Conservation (phyloP, 352 stramenopile genomes). For the Phytophthora litchii region DNA sequence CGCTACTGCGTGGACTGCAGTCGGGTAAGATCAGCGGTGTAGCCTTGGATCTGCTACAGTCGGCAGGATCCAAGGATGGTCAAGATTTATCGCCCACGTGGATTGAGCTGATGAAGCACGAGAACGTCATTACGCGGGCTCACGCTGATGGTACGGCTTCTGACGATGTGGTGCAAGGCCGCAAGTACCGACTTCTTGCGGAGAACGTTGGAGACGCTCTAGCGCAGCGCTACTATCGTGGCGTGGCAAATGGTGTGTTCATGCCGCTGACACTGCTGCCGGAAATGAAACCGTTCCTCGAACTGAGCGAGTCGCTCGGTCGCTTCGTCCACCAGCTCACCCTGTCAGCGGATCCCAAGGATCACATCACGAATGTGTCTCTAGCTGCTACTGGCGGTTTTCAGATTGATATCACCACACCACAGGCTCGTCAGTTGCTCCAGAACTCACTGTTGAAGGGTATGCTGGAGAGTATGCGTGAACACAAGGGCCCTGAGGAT, state of each 20-base stretch:
- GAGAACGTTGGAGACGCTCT: slow-evolving; percentile 83
- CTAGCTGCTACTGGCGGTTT: slow-evolving; percentile 66
- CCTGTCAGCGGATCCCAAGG: slow-evolving; percentile 65
- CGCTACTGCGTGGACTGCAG: slow-evolving; percentile 71
- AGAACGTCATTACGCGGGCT: slow-evolving; percentile 86
- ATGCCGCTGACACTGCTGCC: slow-evolving; percentile 77
- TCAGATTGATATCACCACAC: slow-evolving; percentile 80
- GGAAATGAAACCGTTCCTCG: slow-evolving; percentile 85
- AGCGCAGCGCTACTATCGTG: slow-evolving; percentile 70
- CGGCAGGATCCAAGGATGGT: slow-evolving; percentile 21
- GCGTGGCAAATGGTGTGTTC: slow-evolving; percentile 85
- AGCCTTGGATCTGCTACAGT: slow-evolving; percentile 78
- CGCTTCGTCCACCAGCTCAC: slow-evolving; percentile 73
- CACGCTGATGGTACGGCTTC: slow-evolving; percentile 89
- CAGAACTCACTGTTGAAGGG: slow-evolving; percentile 81
- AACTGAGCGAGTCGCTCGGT: slow-evolving; percentile 72
- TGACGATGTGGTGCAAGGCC: slow-evolving; percentile 77
- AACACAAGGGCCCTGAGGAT: slow-evolving; percentile 25
- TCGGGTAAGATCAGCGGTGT: slow-evolving; percentile 85
- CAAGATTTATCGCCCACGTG: slow-evolving; percentile 48
- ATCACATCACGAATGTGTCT: slow-evolving; percentile 68
- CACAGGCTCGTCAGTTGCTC: slow-evolving; percentile 70
- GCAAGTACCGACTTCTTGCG: slow-evolving; percentile 77
- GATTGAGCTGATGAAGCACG: slow-evolving; percentile 80
- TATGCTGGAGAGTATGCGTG: slow-evolving; percentile 65